phyloP scores from a whole-genome alignment of 1,284 basidiomycete genomes.

The Amylostereum chailletii region DNA sequence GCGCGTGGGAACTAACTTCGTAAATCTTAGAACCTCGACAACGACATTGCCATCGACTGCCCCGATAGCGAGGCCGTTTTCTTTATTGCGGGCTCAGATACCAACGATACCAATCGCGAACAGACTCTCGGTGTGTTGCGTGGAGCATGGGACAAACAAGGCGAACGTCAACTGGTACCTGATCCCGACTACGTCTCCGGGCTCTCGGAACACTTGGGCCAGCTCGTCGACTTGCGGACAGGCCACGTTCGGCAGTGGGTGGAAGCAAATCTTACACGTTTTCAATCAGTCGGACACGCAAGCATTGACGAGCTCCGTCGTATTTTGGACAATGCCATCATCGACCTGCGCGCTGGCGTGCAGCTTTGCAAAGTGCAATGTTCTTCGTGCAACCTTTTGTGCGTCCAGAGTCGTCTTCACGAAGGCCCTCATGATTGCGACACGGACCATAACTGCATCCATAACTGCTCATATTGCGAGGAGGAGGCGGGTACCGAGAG shows the following conservation, averaged over 20 bases:
- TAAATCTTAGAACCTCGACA: slow-evolving; percentile 38
- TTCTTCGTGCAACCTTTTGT: slow-evolving; percentile 35
- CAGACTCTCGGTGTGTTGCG: slow-evolving; percentile 20
- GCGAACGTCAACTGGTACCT: slow-evolving; percentile 18
- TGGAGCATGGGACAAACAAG: slow-evolving; percentile 23
- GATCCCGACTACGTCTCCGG: slow-evolving; percentile 34
- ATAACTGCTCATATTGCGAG: slow-evolving; percentile 33
- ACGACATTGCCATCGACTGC: slow-evolving; percentile 27
- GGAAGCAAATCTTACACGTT: slow-evolving; percentile 35
- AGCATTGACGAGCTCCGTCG: slow-evolving; percentile 38
- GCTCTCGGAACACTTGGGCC: slow-evolving; percentile 28
- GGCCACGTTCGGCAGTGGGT: slow-evolving; percentile 43
- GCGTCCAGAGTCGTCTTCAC: slow-evolving; percentile 36
- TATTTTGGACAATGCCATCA: slow-evolving; percentile 28
- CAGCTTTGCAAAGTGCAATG: slow-evolving; percentile 43
- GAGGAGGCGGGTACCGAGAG: slow-evolving; percentile 21
- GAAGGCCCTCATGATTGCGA: slow-evolving; percentile 37
- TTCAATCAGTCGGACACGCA: slow-evolving; percentile 29
- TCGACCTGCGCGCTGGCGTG: slow-evolving; percentile 35
- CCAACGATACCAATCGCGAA: slow-evolving; percentile 20
- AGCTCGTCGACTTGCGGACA: slow-evolving; percentile 30
- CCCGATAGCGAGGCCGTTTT: slow-evolving; percentile 28
- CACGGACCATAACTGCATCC: slow-evolving; percentile 37
- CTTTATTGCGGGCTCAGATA: slow-evolving; percentile 20
- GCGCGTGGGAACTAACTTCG: not conserved